Evolutionary conservation across 2,329 filamentous ascomycete species (phyloP).

Genomic region (Colletotrichum cuscutae): DNA sequence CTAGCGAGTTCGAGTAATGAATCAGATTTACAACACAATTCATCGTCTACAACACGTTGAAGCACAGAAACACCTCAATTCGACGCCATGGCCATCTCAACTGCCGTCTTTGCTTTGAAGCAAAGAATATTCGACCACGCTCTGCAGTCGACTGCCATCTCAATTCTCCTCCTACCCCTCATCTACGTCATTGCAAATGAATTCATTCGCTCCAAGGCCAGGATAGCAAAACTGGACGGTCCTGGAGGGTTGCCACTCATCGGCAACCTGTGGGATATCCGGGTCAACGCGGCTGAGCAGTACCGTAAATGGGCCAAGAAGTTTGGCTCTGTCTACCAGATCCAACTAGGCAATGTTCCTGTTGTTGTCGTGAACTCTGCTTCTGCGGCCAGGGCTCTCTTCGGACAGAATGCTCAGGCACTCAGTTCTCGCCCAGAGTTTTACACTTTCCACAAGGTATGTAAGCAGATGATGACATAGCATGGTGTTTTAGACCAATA

Average conservation of each 20-base stretch:
- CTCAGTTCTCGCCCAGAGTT: constrained; percentile 66
- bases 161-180: constrained; percentile 42
- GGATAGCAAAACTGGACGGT: constrained; percentile 58
- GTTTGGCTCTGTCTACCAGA: constrained; percentile 63
- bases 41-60: neutral
- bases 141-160: constrained; percentile 31
- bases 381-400: constrained; percentile 59
- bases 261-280: constrained; percentile 65
- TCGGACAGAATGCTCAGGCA: constrained; percentile 63
- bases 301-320: constrained; percentile 64
- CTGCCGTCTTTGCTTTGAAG: constrained; percentile 36
- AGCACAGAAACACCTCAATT: neutral
- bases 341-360: constrained; percentile 66
- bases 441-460: constrained; percentile 70
- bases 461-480: constrained; percentile 41
- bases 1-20: neutral
- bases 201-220: constrained; percentile 53
- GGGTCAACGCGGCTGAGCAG: constrained; percentile 64
- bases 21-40: neutral
- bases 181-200: constrained; percentile 61
- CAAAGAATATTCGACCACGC: constrained; percentile 38
- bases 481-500: neutral
- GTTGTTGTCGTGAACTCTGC: constrained; percentile 67
- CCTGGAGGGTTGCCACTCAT: constrained; percentile 63
- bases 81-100: constrained; percentile 41